A percentile compares a stretch with the other conserved stretches of the same genome.
phyloP scores from a whole-genome alignment of 148 eudicot genomes.

The Vaccinium myrtillus region DNA sequence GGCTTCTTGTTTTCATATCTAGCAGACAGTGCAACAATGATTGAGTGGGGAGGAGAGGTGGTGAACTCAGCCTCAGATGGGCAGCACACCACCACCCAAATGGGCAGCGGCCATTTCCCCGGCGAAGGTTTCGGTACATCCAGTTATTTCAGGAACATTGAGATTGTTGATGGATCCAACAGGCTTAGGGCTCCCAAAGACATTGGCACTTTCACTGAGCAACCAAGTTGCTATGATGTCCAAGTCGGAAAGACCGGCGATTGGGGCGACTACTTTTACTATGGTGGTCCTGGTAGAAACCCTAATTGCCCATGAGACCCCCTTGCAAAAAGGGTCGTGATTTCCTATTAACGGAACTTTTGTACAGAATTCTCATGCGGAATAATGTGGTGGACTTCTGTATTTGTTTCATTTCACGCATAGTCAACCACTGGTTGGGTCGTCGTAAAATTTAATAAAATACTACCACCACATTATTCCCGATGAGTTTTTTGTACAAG shows the following conservation, averaged over 20 bases:
- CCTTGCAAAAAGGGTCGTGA: not conserved
- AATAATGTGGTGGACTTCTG: not conserved
- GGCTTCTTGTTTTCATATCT: conserved; percentile 70
- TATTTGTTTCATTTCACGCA: not conserved
- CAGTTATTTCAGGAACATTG: conserved; percentile 80
- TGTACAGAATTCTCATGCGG: not conserved
- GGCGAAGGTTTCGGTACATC: conserved; percentile 82
- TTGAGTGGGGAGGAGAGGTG: conserved; percentile 97
- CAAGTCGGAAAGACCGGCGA: conserved; percentile 60
- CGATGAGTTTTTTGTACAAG: conserved; percentile 1
- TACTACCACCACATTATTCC: not conserved
- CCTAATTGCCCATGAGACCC: conserved; percentile 56
- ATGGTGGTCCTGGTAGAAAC: conserved; percentile 89
- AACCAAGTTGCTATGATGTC: conserved; percentile 73
- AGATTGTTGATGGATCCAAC: conserved; percentile 77
- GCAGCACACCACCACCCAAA: conserved; percentile 83
- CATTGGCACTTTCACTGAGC: conserved; percentile 72
- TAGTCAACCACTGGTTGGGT: not conserved
- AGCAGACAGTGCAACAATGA: conserved; percentile 76
- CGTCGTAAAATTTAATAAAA: not conserved
- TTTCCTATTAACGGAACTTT: not conserved
- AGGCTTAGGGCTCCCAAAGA: conserved; percentile 68
- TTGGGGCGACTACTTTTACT: conserved; percentile 83
- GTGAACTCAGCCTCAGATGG: conserved; percentile 86
- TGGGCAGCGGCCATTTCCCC: conserved; percentile 96